A percentile compares a stretch with the other conserved stretches of the same genome.
These are phyloP conservation scores for Phytopythium aichiense DNA, from an alignment of 352 stramenopile species.

Conservation along the genomic window DNA sequence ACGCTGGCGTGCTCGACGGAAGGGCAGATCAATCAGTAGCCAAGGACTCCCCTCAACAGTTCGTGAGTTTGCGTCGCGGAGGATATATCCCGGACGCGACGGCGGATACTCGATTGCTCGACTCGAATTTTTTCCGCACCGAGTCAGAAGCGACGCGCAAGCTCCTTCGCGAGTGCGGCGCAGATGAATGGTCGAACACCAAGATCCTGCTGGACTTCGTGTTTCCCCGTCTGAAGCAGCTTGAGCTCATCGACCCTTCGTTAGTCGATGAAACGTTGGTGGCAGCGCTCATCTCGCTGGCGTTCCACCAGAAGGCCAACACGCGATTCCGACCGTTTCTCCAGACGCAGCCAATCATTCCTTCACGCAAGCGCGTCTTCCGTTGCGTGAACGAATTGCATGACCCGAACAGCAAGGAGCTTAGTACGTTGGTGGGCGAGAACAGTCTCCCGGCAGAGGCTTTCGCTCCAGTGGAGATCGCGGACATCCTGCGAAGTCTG, in stretches of 20 bases:
- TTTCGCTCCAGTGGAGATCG: constrained; percentile 41
- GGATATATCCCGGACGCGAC: constrained; percentile 36
- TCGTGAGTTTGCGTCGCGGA: constrained; percentile 28
- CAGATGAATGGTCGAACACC: constrained; percentile 55
- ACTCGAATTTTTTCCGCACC: constrained; percentile 44
- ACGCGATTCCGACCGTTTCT: constrained; percentile 43
- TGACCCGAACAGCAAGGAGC: constrained; percentile 60
- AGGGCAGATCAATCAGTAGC: neutral
- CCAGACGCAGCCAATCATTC: constrained; percentile 36
- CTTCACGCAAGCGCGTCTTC: constrained; percentile 49
- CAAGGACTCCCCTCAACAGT: neutral
- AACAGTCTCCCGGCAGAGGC: constrained; percentile 50
- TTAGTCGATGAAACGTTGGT: constrained; percentile 54
- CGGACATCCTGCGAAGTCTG: constrained; percentile 50
- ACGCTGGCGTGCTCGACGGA: constrained; percentile 10
- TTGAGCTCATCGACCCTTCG: constrained; percentile 24
- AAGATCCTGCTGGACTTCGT: constrained; percentile 58
- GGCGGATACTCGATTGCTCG: constrained; percentile 40
- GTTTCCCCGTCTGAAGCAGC: constrained; percentile 37
- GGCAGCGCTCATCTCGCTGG: constrained; percentile 33
- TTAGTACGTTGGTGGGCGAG: constrained; percentile 60
- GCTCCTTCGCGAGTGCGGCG: constrained; percentile 42
- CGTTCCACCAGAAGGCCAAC: constrained; percentile 54
- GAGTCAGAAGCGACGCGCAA: constrained; percentile 27
- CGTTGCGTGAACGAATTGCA: constrained; percentile 54